Evolutionary conservation across 2,329 filamentous ascomycete genomes (phyloP).

Genomic region (Achaetomium macrosporum): DNA sequence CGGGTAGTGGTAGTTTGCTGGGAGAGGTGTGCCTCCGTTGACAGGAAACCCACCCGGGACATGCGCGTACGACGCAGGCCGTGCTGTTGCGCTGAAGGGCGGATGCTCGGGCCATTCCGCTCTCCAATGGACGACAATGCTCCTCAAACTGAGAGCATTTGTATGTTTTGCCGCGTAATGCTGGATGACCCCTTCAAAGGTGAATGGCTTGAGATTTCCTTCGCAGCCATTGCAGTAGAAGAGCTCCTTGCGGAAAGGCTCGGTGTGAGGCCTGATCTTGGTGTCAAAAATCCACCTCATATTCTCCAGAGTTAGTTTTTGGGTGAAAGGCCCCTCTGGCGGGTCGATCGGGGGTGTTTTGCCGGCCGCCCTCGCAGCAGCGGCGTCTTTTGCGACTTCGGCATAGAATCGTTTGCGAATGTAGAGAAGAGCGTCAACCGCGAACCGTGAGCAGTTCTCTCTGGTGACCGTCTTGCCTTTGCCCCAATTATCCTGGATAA

Average conservation of each 20-base stretch:
- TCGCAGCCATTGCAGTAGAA: constrained; percentile 71
- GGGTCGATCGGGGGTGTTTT: constrained; percentile 42
- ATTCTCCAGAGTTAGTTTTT: constrained; percentile 68
- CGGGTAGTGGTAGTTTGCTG: constrained; percentile 17
- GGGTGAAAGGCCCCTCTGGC: constrained; percentile 48
- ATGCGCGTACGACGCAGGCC: constrained; percentile 25
- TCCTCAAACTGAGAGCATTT: constrained; percentile 61
- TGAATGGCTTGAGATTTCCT: constrained; percentile 59
- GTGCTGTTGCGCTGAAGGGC: constrained; percentile 63
- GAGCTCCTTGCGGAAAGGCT: constrained; percentile 61
- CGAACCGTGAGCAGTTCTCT: constrained; percentile 62
- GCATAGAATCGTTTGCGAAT: constrained; percentile 63
- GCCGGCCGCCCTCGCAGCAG: constrained; percentile 41
- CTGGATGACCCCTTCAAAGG: constrained; percentile 73
- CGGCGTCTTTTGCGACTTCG: constrained; percentile 49
- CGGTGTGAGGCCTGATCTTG: constrained; percentile 66
- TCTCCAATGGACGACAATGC: constrained; percentile 70
- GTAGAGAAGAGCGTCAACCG: constrained; percentile 63
- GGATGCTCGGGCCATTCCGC: constrained; percentile 71
- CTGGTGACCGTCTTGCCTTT: constrained; percentile 57
- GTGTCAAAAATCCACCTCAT: constrained; percentile 82
- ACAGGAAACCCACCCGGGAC: constrained; percentile 6
- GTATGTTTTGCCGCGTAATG: constrained; percentile 83
- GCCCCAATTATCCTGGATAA: constrained; percentile 60
- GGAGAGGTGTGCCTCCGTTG: constrained; percentile 5